These are phyloP conservation scores for Citrullus mucosospermus DNA, from an alignment of 306 rosid species.

Conservation along the genomic window DNA sequence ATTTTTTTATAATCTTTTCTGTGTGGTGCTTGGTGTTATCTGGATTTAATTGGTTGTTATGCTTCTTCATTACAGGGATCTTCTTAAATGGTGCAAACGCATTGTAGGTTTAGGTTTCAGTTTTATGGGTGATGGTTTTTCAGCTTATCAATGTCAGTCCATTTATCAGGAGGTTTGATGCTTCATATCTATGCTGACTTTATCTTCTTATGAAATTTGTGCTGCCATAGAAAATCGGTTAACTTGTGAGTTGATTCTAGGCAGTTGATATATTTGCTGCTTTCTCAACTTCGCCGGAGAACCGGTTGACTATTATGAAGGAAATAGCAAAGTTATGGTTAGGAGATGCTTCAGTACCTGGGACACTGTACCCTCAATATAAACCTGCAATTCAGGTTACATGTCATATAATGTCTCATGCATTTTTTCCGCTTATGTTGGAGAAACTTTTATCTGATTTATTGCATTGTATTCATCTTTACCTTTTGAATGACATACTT, in stretches of 20 bases:
- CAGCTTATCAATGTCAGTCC: conserved; percentile 32
- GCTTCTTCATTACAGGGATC: conserved; percentile 51
- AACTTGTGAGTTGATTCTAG: conserved; percentile 26
- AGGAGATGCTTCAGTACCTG: conserved; percentile 37
- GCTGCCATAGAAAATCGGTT: background rate
- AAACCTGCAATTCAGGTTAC: conserved; percentile 68
- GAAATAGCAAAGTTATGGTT: conserved; percentile 59
- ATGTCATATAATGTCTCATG: background rate
- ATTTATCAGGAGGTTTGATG: conserved; percentile 63
- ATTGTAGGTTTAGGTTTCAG: conserved; percentile 40
- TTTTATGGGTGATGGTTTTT: conserved; percentile 34
- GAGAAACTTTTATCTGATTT: background rate
- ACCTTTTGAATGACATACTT: background rate
- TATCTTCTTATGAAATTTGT: background rate
- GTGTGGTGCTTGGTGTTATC: background rate
- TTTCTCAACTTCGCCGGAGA: conserved; percentile 48
- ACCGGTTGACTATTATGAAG: conserved; percentile 56
- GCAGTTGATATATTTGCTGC: conserved; percentile 86
- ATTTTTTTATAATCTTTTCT: background rate
- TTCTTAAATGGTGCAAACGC: conserved; percentile 94
- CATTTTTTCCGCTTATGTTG: background rate
- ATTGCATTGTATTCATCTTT: background rate
- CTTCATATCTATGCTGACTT: background rate
- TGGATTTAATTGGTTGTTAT: background rate
- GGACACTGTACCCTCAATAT: conserved; percentile 45